Evolutionary conservation across 352 stramenopile genomes (phyloP).

Genomic region (Hyphochytrium catenoides): DNA sequence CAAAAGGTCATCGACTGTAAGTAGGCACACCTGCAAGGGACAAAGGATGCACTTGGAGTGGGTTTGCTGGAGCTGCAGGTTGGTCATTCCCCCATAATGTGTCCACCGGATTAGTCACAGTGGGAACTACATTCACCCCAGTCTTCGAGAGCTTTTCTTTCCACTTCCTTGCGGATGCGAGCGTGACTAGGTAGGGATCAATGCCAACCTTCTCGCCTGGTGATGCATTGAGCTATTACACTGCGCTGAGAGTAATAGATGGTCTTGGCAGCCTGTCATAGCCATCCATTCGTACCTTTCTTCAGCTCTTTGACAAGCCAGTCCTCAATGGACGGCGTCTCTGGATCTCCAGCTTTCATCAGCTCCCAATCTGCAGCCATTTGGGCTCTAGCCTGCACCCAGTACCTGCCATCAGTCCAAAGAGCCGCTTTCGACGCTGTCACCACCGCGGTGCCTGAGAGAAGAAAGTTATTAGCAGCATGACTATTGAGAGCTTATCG

Average conservation of each 20-base stretch:
- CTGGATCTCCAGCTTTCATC: slow-evolving; percentile 79
- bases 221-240: too few species aligned
- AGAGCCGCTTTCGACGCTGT: slow-evolving; percentile 64
- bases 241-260: too few species aligned
- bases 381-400: slow-evolving; percentile 82
- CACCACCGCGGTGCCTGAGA: slow-evolving; percentile 21
- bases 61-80: slow-evolving; percentile 15
- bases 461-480: background rate
- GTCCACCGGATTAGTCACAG: slow-evolving; percentile 83
- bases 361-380: slow-evolving; percentile 78
- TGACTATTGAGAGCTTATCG: background rate
- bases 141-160: slow-evolving; percentile 11
- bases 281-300: too few species aligned
- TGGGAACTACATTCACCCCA: slow-evolving; percentile 18
- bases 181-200: slow-evolving; percentile 79
- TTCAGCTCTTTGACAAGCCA: slow-evolving; percentile 35
- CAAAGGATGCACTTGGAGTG: slow-evolving; percentile 41
- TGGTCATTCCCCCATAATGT: slow-evolving; percentile 64
- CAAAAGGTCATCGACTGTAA: too few species aligned
- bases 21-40: too few species aligned
- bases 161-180: slow-evolving; percentile 24
- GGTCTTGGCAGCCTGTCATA: too few species aligned
- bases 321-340: slow-evolving; percentile 69
- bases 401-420: slow-evolving; percentile 97
- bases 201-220: slow-evolving; percentile 73